phyloP scores from a whole-genome alignment of 805 yeast species.

The Lipomyces anomalus region DNA sequence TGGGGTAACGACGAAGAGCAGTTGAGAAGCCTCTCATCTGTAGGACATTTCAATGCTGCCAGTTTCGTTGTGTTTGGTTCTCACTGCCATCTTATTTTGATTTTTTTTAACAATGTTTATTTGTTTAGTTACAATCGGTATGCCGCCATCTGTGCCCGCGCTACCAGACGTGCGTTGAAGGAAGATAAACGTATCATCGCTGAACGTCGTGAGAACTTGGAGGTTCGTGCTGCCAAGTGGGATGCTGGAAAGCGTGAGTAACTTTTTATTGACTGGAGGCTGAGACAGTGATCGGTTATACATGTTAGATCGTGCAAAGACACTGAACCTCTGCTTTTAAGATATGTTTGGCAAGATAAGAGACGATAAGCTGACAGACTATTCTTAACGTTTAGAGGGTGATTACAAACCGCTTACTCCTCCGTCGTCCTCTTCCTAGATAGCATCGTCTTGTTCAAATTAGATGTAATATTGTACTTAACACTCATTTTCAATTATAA shows the following conservation, averaged over 20 bases:
- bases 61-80: neutral
- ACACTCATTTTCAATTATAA: too few relatives aligned
- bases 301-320: neutral
- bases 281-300: slow-evolving; percentile 4
- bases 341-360: too few relatives aligned
- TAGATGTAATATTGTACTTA: too few relatives aligned
- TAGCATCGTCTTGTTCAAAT: too few relatives aligned
- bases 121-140: slow-evolving; percentile 72
- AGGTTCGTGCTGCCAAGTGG: slow-evolving; percentile 65
- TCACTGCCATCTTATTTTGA: neutral
- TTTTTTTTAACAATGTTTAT: slow-evolving; percentile 4
- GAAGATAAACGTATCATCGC: slow-evolving; percentile 72
- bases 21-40: neutral
- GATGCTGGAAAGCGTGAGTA: slow-evolving; percentile 50
- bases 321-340: too few relatives aligned
- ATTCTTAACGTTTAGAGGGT: too few relatives aligned
- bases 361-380: too few relatives aligned
- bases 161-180: slow-evolving; percentile 83
- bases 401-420: too few relatives aligned
- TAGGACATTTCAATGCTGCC: neutral
- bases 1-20: neutral
- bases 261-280: neutral
- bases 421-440: too few relatives aligned
- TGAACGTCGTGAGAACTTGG: slow-evolving; percentile 63
- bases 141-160: slow-evolving; percentile 82